A percentile compares a stretch with the other conserved stretches of the same genome.
Conservation (phyloP, 306 rosid species). For the Vigna mungo region DNA sequence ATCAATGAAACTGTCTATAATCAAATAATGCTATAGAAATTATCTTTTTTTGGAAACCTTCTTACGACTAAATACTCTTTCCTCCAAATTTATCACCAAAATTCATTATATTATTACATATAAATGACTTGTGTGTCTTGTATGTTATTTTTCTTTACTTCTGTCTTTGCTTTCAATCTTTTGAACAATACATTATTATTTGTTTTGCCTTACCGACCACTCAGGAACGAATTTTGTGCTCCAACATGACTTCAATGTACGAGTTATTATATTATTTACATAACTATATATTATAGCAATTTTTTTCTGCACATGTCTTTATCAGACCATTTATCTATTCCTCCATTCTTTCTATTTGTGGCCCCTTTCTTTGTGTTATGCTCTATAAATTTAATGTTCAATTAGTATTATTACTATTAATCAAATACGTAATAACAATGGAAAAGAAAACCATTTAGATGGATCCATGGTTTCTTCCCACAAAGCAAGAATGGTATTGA, state of each 20-base stretch:
- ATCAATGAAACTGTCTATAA: no score
- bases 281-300: background rate
- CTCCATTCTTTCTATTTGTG: background rate
- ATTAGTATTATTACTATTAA: background rate
- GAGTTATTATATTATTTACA: background rate
- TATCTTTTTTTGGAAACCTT: no score
- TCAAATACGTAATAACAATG: background rate
- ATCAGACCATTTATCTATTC: background rate
- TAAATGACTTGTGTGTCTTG: no score
- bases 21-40: no score
- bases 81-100: no score
- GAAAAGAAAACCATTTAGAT: constrained; percentile 17
- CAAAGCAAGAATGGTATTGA: constrained; percentile 35
- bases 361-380: background rate
- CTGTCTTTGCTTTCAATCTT: no score
- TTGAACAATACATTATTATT: no score
- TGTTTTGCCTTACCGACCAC: background rate
- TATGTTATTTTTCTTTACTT: no score
- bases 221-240: constrained; percentile 25
- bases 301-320: background rate
- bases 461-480: constrained; percentile 39
- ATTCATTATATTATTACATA: no score
- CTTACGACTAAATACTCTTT: no score
- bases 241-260: background rate
- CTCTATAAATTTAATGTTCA: background rate